Evolutionary conservation across 495 filamentous ascomycete genomes (phyloP), one percentile per base, ranked within the genome.

Genomic region (Aspergillus mulundensis): DNA sequence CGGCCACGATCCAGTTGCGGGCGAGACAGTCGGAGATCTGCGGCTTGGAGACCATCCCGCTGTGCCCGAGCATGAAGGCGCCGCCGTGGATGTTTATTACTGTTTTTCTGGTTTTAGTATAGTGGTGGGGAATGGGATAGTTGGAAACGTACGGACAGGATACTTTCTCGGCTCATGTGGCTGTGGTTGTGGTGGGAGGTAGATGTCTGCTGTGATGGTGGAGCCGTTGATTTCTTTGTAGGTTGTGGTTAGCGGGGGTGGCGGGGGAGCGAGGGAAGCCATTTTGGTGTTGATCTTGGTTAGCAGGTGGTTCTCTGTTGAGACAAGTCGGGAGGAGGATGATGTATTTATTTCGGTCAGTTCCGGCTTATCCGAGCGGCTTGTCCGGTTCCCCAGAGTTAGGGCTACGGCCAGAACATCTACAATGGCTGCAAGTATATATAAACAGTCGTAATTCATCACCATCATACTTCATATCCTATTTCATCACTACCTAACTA

Each of bases 51-150:
- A 72, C 63, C 66, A 72, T 69, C 12, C 64, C 44, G 2, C 65
- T 66, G 53, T 69, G 62, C 42, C 68, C 69, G 24, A 72, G 67
- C 67, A 74, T 74, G 54, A 74, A 74, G 25, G 66, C 68, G 30
- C 71, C 71, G 47, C 69, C 69, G 61, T 74, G 71, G 46, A 74
- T 72, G 46, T 67, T 58, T 39, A 74, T 71, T 23, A 74, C 71
- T 71, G 32, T 5, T 54, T 36, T 41, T 24, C 15, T 16, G 39
- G 16, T 8, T 50, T 41, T 45, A 11, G 38, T 5, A 16, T 16
- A 3, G n/a, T 15, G 2, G 21, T 16, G 21, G 5, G 28, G 23
- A 30, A n/a, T 12, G 21, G 14, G 18, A 5, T 12, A 42, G 28
- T 32, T 23, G 32, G 38, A 6, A 18, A 67, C 66, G 28, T 54